A percentile compares a stretch with the other conserved stretches of the same genome.
Evolutionary conservation across 2,329 filamentous ascomycete species (phyloP).

Genomic region (Diaporthe capsici): DNA sequence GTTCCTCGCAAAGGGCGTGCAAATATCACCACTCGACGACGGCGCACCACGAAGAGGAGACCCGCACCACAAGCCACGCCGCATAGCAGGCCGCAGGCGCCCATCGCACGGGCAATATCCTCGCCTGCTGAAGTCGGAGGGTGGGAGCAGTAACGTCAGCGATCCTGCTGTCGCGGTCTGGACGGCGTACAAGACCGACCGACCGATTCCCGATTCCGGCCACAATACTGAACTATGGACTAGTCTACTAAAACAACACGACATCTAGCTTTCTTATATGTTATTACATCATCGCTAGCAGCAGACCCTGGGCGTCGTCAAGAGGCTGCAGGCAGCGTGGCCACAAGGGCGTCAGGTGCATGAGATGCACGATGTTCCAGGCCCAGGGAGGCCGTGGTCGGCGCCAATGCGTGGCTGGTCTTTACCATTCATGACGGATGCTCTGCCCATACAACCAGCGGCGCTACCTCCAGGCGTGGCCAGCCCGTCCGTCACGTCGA

Average conservation of each 20-base stretch:
- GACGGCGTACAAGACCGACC: background rate
- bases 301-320: background rate
- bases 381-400: background rate
- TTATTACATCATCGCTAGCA: background rate
- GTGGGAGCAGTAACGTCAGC: background rate
- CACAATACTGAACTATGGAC: background rate
- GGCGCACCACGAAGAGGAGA: background rate
- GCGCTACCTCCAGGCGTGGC: constrained; percentile 56
- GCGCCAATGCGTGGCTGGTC: background rate
- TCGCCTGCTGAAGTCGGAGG: background rate
- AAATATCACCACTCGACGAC: background rate
- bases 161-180: background rate
- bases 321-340: constrained; percentile 3
- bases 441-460: constrained; percentile 74
- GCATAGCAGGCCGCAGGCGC: background rate
- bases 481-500: background rate
- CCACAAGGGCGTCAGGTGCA: background rate
- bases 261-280: background rate
- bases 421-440: constrained; percentile 63
- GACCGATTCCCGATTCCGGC: background rate
- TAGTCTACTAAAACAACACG: background rate
- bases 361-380: background rate
- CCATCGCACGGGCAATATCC: background rate
- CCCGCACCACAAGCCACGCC: background rate
- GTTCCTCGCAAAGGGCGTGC: background rate